Evolutionary conservation across 2,329 filamentous ascomycete species (phyloP).

Genomic region (Phialocephala subalpina): DNA sequence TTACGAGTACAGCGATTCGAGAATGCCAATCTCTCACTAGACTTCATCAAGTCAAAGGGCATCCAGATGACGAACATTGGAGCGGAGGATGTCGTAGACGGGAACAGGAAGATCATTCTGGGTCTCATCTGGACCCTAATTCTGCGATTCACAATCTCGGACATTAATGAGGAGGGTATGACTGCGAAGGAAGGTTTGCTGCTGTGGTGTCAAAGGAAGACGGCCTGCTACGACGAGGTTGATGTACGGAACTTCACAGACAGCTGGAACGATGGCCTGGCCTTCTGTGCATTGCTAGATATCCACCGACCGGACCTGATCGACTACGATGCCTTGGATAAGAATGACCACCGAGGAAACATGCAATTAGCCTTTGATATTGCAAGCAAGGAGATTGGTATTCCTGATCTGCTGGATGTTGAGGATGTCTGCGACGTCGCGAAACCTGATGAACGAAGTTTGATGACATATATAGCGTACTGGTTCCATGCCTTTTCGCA

Average conservation of each 20-base stretch:
- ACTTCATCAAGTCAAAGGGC: conserved; percentile 88
- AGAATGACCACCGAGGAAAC: conserved; percentile 92
- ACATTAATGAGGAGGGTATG: conserved; percentile 98
- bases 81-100: conserved; percentile 97
- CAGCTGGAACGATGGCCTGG: conserved; percentile 97
- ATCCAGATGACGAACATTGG: conserved; percentile 99
- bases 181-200: conserved; percentile 95
- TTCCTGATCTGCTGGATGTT: conserved; percentile 93
- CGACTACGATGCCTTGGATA: conserved; percentile 94
- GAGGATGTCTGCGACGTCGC: conserved; percentile 98
- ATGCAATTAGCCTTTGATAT: conserved; percentile 99
- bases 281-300: conserved; percentile 94
- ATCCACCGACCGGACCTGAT: conserved; percentile 98
- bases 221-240: conserved; percentile 96
- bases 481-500: conserved; percentile 99
- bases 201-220: conserved; percentile 98
- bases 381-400: conserved; percentile 94
- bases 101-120: conserved; percentile 96
- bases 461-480: conserved; percentile 99
- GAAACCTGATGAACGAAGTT: conserved; percentile 92
- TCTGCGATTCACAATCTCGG: conserved; percentile 96
- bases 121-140: conserved; percentile 99
- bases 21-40: conserved; percentile 94
- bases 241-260: conserved; percentile 93
- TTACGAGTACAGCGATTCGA: conserved; percentile 96